A percentile compares a stretch with the other conserved stretches of the same genome.
phyloP scores from a whole-genome alignment of 106 monocot genomes.

The Allium cepa region DNA sequence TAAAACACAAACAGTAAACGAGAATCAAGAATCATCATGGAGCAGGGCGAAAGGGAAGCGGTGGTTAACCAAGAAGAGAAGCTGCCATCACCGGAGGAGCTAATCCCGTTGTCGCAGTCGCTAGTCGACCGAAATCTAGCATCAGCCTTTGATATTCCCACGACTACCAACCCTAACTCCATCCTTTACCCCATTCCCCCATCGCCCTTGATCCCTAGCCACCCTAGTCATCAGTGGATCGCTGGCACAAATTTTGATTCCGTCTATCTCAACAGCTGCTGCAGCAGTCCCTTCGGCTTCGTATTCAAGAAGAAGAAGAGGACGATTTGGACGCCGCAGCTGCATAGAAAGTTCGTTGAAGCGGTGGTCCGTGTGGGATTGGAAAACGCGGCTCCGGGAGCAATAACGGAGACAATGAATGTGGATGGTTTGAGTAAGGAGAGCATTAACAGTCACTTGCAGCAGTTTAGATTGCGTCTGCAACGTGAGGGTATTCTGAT shows the following conservation, averaged over 20 bases:
- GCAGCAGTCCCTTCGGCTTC: not conserved
- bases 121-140: constrained; percentile 34
- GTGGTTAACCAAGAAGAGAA: too few species aligned
- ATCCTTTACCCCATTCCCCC: too few species aligned
- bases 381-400: constrained; percentile 42
- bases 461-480: constrained; percentile 45
- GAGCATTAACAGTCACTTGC: constrained; percentile 51
- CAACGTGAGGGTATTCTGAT: constrained; percentile 4
- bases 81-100: constrained; percentile 29
- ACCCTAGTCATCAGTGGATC: constrained; percentile 25
- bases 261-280: constrained; percentile 11
- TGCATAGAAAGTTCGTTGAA: constrained; percentile 53
- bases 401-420: constrained; percentile 56
- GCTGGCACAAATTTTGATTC: constrained; percentile 20
- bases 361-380: constrained; percentile 41
- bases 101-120: constrained; percentile 33
- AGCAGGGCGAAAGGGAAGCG: too few species aligned
- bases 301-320: constrained; percentile 23
- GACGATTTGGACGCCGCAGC: constrained; percentile 50
- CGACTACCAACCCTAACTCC: constrained; percentile 1
- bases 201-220: not conserved
- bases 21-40: too few species aligned
- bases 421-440: constrained; percentile 51
- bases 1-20: too few species aligned
- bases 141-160: constrained; percentile 34